phyloP scores from a whole-genome alignment of 139 green algal genomes.

The Spirogloea muscicola region DNA sequence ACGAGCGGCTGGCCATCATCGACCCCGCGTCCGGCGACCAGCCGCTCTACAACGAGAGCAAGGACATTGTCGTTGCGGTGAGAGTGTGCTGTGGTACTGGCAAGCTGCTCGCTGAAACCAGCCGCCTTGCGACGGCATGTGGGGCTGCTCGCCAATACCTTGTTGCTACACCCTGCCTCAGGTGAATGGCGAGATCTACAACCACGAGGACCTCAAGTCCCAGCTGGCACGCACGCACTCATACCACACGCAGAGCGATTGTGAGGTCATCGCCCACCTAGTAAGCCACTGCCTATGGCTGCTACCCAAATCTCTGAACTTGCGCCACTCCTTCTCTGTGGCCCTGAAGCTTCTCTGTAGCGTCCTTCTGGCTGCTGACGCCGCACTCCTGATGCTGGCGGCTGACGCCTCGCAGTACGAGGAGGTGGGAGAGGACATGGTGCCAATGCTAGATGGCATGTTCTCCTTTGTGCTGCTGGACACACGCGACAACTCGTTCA shows the following conservation, averaged over 20 bases:
- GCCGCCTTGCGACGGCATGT: not conserved
- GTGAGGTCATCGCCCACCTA: constrained; percentile 73
- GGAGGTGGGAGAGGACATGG: constrained; percentile 66
- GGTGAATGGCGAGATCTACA: constrained; percentile 88
- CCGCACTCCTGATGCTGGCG: constrained; percentile 15
- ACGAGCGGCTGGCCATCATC: constrained; percentile 81
- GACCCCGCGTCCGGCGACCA: constrained; percentile 59
- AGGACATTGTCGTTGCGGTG: constrained; percentile 43
- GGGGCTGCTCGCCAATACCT: not conserved
- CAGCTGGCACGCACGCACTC: constrained; percentile 22
- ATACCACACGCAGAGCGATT: constrained; percentile 59
- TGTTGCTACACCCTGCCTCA: constrained; percentile 16
- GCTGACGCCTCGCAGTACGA: constrained; percentile 76
- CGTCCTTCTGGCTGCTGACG: not conserved
- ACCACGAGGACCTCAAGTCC: constrained; percentile 65
- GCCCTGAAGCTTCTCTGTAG: not conserved
- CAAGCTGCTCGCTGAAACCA: not conserved
- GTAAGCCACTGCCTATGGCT: not conserved
- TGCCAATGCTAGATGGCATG: constrained; percentile 88
- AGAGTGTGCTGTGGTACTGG: not conserved
- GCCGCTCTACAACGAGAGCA: constrained; percentile 63
- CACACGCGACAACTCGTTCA: constrained; percentile 62
- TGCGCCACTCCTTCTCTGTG: not conserved
- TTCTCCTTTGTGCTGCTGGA: constrained; percentile 82
- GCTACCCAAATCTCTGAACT: not conserved